Evolutionary conservation across 164 flowering plant species (phyloP).

Genomic region (Dillenia suffruticosa): DNA sequence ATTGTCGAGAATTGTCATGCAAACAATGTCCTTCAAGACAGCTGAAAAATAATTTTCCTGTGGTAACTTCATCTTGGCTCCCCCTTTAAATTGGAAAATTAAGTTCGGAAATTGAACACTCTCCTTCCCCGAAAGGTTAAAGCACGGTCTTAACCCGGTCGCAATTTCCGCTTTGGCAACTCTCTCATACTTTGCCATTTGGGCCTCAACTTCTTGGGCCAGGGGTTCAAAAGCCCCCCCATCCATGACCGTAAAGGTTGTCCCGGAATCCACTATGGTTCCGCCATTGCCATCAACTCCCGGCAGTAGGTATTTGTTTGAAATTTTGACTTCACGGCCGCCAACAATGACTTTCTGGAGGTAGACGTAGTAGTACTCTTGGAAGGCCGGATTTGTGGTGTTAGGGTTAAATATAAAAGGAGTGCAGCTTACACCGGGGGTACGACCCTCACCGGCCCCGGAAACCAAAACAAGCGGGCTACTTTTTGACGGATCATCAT

Average conservation of each 20-base stretch:
- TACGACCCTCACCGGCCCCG: constrained; percentile 20
- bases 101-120: constrained; percentile 39
- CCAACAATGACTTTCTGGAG: constrained; percentile 59
- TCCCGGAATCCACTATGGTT: constrained; percentile 66
- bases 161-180: constrained; percentile 28
- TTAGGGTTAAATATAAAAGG: constrained; percentile 49
- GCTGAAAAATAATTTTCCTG: constrained; percentile 48
- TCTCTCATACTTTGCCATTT: constrained; percentile 33
- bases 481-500: constrained; percentile 30
- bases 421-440: constrained; percentile 44
- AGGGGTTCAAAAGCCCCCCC: constrained; percentile 34
- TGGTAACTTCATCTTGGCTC: constrained; percentile 59
- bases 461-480: constrained; percentile 36
- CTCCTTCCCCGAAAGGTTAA: constrained; percentile 28
- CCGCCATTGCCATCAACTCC: constrained; percentile 68
- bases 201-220: constrained; percentile 43
- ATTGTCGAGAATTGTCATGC: constrained; percentile 43
- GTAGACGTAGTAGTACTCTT: constrained; percentile 53
- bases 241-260: constrained; percentile 79
- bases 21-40: constrained; percentile 25
- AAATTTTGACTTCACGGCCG: constrained; percentile 39
- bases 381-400: constrained; percentile 24
- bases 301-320: constrained; percentile 34
- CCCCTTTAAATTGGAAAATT: constrained; percentile 61
- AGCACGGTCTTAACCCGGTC: constrained; percentile 63